Evolutionary conservation across 2,329 filamentous ascomycete species (phyloP), one percentile per base, ranked within the genome.

Genomic region (Polytolypa hystricis): DNA sequence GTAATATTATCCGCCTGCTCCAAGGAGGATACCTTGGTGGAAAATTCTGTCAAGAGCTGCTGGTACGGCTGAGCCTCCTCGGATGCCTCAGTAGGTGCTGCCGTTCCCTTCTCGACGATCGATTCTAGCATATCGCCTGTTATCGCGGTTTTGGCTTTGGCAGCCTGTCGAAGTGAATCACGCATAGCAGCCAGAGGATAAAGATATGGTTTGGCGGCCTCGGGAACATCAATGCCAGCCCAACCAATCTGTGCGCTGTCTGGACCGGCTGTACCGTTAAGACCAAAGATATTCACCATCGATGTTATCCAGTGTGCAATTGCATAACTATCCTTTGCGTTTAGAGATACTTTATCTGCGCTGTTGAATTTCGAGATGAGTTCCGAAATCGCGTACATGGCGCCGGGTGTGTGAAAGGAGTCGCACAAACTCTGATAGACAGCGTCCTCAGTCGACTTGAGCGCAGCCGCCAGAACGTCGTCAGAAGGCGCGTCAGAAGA

Each of bases 321-420:
- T 8, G 65, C 64, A 30, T 71, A 58, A 2, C 69, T 64, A 5
- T 69, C 64, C 21, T 60, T 53, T 5, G 64, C 55, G 4, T 69
- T 66, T 2, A 75, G 47, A 5, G 57, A 49, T 4, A 62, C 54
- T 35, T 65, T 65, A 36, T 65, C 57, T 11, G 63, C 60, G 17
- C 64, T 66, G 59, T 94, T 94, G 53, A 81, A 81, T 28, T 81
- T 75, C 32, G 78, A 81, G 43, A 95, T 79, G 16, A 95, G 64
- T 38, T 84, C 77, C 2, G 78, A 75, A 31, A 95, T 79, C n/a
- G 77, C 64, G 33, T 74, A 72, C 81, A 95, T 85, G 4, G 79
- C 84, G 34, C 69, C 66, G 1, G 83, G 77, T 0, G 87, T 95
- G 58, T 95, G 81, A 56, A 95, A 93, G 0, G 86, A 94, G 60